Base-by-base conservation (phyloP, 1,284 basidiomycete species). In the Vanrija pseudolonga region DNA sequence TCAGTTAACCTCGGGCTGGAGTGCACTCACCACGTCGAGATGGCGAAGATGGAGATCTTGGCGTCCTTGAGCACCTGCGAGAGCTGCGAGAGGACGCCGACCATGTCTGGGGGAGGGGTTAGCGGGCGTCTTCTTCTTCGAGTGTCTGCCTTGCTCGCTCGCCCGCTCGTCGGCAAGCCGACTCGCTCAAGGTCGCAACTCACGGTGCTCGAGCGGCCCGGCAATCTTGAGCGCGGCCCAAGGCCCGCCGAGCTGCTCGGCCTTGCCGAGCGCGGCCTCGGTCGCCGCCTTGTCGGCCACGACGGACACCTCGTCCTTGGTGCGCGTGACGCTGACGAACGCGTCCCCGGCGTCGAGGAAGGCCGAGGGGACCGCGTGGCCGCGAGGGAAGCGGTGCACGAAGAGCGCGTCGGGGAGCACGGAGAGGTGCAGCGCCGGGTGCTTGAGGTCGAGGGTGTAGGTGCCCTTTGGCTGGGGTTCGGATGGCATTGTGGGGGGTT, bases 151-250 rank as follows among this genome's bases (percentile, higher is more conserved):
- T n/a, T n/a, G n/a, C n/a, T n/a, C n/a, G n/a, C n/a, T n/a, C n/a
- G n/a, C n/a, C n/a, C n/a, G n/a, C n/a, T n/a, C n/a, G n/a, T n/a
- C 15, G 14, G n/a, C 18, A 22, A 43, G 18, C 4, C 8, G 24
- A 24, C 11, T 26, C 26, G 2, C 3, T 26, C 26, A 11, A 6
- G 7, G 3, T 6, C 26, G 6, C 26, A 20, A 68, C 78, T 58
- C 57, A 85, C 84, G 79, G 55, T 86, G 85, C 64, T 84, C 82
- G 81, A 87, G 82, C 3, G 84, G 84, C 3, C 85, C 86, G 45
- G 76, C 76, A 46, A 87, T 83, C 65, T 82, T 82, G 53, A 87
- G 81, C 56, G 82, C 83, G 64, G 73, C 78, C 65, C 67, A 69
- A 5, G 64, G 63, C 6, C 64, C 62, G 15, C 61, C 56, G 15